phyloP scores from a whole-genome alignment of 306 rosid genomes.

The Glycine latifolia region DNA sequence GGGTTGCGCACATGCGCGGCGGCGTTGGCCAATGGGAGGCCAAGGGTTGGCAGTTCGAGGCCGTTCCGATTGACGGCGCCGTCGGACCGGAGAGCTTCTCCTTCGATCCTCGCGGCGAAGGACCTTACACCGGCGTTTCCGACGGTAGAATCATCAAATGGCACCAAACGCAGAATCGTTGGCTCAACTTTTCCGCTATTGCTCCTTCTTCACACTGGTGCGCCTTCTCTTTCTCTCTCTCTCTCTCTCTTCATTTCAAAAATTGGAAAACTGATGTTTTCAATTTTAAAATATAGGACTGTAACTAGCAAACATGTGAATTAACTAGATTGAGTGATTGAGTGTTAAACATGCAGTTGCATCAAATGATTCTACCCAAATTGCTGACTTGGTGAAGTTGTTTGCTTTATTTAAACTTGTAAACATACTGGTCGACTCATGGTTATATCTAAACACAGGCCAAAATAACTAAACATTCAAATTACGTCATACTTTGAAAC shows the following conservation, averaged over 20 bases:
- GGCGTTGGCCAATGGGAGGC: neutral
- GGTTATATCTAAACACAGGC: too few relatives aligned
- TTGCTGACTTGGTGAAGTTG: too few relatives aligned
- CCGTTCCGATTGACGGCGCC: slow-evolving; percentile 50
- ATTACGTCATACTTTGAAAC: too few relatives aligned
- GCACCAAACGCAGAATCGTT: slow-evolving; percentile 48
- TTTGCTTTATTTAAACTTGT: too few relatives aligned
- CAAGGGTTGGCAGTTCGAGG: slow-evolving; percentile 41
- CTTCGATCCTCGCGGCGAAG: slow-evolving; percentile 65
- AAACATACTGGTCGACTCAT: too few relatives aligned
- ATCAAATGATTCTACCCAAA: too few relatives aligned
- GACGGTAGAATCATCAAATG: slow-evolving; percentile 80
- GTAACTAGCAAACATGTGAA: too few relatives aligned
- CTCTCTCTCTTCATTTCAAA: neutral
- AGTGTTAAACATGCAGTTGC: too few relatives aligned
- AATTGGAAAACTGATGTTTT: too few relatives aligned
- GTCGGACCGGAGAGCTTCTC: slow-evolving; percentile 78
- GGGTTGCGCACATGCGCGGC: slow-evolving; percentile 33
- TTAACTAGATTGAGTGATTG: too few relatives aligned
- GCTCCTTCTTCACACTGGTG: slow-evolving; percentile 66
- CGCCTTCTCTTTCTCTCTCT: neutral
- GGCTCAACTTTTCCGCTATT: slow-evolving; percentile 63
- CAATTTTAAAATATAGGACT: too few relatives aligned
- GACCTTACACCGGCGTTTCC: slow-evolving; percentile 80
- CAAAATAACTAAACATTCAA: too few relatives aligned